Percentiles rank a stretch among this genome's conserved stretches.
Conservation (phyloP, 306 rosid species). For the Spatholobus suberectus region DNA sequence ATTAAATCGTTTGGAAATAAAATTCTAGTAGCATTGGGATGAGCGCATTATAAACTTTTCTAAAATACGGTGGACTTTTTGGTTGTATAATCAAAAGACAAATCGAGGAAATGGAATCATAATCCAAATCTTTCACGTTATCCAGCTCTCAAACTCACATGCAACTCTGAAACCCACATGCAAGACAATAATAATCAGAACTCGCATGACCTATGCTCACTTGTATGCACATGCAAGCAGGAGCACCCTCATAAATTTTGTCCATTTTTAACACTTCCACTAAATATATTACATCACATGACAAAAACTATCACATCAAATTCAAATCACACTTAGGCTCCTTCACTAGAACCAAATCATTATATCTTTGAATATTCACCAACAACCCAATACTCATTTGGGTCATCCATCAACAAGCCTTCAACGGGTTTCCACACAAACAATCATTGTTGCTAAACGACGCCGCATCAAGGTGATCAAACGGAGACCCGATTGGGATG, state of each 20-base stretch:
- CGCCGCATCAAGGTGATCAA: constrained; percentile 80
- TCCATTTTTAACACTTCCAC: constrained; percentile 2
- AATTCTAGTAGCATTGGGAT: background rate
- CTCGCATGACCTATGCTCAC: constrained; percentile 42
- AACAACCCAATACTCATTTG: background rate
- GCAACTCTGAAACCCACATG: constrained; percentile 56
- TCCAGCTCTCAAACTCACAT: constrained; percentile 48
- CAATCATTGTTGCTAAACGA: constrained; percentile 82
- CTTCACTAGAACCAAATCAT: constrained; percentile 6
- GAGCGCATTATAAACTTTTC: background rate
- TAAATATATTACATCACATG: constrained; percentile 4
- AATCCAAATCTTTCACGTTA: constrained; percentile 48
- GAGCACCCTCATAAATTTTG: constrained; percentile 28
- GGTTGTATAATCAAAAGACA: background rate
- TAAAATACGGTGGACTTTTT: background rate
- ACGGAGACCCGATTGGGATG: constrained; percentile 83
- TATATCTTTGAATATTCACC: background rate
- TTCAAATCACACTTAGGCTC: constrained; percentile 38
- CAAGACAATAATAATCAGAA: constrained; percentile 35
- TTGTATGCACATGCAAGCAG: constrained; percentile 42
- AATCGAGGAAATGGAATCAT: constrained; percentile 33
- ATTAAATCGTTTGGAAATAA: background rate
- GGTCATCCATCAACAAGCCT: constrained; percentile 52
- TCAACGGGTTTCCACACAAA: constrained; percentile 87
- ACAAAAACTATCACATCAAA: constrained; percentile 42